Conservation (phyloP, 345 rosid genomes). For the Arabis alpina region DNA sequence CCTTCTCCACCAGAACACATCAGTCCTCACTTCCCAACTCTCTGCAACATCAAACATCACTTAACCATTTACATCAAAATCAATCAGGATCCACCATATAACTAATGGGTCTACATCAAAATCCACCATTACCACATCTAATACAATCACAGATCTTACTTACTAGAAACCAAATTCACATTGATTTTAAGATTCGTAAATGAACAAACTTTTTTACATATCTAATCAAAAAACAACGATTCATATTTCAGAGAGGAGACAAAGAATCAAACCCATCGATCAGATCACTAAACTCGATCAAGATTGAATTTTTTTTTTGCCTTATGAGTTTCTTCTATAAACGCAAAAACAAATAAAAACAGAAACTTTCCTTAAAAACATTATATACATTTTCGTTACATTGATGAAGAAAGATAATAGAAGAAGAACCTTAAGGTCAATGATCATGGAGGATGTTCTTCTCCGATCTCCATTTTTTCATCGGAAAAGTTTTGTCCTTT, state of each 20-base stretch:
- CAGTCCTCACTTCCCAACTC: conserved; percentile 45
- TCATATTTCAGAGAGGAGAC: conserved; percentile 17
- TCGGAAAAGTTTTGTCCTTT: conserved; percentile 39
- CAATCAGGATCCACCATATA: conserved; percentile 13
- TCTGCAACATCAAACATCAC: conserved; percentile 37
- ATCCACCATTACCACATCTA: conserved; percentile 6
- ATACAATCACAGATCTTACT: conserved; percentile 31
- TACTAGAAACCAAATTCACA: conserved; percentile 3
- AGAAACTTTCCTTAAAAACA: conserved; percentile 21
- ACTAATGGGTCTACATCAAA: conserved; percentile 22
- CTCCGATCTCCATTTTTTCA: conserved; percentile 55
- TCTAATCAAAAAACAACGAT: conserved; percentile 3
- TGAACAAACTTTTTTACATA: conserved; percentile 15
- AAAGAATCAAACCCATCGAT: conserved; percentile 26
- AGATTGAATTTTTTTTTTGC: conserved; percentile 19
- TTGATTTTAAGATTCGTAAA: conserved; percentile 7
- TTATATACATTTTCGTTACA: conserved; percentile 5
- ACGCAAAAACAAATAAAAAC: neutral
- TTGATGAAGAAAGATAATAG: conserved; percentile 26
- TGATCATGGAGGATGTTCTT: conserved; percentile 53
- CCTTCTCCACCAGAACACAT: conserved; percentile 67
- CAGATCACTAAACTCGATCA: conserved; percentile 24
- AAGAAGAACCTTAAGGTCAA: conserved; percentile 46
- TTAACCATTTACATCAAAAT: conserved; percentile 11
- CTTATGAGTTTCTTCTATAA: neutral